Evolutionary conservation across 352 stramenopile genomes (phyloP).

Genomic region (Plasmopara muralis): DNA sequence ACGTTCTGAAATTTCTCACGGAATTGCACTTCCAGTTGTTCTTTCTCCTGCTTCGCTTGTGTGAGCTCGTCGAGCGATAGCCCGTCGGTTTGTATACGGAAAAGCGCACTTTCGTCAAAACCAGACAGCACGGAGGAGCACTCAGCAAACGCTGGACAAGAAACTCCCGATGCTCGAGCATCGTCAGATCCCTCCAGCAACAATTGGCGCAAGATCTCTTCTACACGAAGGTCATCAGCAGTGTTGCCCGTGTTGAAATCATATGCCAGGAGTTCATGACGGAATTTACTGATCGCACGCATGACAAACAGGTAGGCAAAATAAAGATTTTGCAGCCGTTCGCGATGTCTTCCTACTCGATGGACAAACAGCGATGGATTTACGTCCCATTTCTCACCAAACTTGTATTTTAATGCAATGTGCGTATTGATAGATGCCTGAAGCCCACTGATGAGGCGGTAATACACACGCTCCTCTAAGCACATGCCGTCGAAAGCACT

Average conservation of each 20-base stretch:
- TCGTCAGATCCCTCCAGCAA: conserved; percentile 53
- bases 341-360: conserved; percentile 88
- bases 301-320: conserved; percentile 98
- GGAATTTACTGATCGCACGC: conserved; percentile 91
- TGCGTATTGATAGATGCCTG: conserved; percentile 95
- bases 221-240: conserved; percentile 65
- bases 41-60: conserved; percentile 56
- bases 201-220: conserved; percentile 61
- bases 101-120: conserved; percentile 87
- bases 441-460: conserved; percentile 93
- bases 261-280: conserved; percentile 89
- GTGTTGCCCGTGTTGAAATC: conserved; percentile 93
- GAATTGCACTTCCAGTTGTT: conserved; percentile 63
- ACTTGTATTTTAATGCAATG: conserved; percentile 84
- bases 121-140: conserved; percentile 65
- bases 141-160: conserved; percentile 47
- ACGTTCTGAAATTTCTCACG: conserved; percentile 96
- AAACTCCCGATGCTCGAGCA: conserved; percentile 20
- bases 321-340: conserved; percentile 97
- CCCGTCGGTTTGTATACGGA: conserved; percentile 53
- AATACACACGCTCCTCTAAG: conserved; percentile 94
- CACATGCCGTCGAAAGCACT: conserved; percentile 72
- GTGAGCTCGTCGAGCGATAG: conserved; percentile 53
- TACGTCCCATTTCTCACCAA: conserved; percentile 55
- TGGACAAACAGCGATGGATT: conserved; percentile 81